Evolutionary conservation across 1,139 yeast genomes (phyloP).

Genomic region (Magnusiomyces tetraspermus): DNA sequence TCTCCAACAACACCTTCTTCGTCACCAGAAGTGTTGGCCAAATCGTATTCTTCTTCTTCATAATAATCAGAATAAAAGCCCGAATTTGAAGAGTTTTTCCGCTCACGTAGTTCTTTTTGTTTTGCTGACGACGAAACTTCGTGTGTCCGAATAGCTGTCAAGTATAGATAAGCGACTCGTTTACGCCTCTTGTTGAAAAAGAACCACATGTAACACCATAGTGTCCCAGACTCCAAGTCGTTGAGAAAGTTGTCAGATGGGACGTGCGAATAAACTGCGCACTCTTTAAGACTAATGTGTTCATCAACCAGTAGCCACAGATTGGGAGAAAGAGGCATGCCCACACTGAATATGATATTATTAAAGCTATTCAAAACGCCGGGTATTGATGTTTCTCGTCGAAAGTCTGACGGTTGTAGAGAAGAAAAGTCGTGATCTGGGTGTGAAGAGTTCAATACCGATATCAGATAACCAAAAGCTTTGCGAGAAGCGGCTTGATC

Average conservation of each 20-base stretch:
- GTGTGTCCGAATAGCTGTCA: slow-evolving; percentile 33
- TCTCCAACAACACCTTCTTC: slow-evolving; percentile 34
- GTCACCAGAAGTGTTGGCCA: slow-evolving; percentile 29
- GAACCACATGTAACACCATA: slow-evolving; percentile 93
- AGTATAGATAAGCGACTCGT: slow-evolving; percentile 76
- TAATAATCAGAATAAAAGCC: slow-evolving; percentile 29
- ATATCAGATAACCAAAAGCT: slow-evolving; percentile 83
- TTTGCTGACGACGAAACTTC: slow-evolving; percentile 23
- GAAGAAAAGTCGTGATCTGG: slow-evolving; percentile 93
- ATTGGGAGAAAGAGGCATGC: slow-evolving; percentile 49
- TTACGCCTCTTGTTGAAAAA: slow-evolving; percentile 83
- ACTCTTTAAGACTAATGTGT: slow-evolving; percentile 72
- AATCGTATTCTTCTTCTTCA: slow-evolving; percentile 43
- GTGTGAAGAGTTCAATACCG: slow-evolving; percentile 81
- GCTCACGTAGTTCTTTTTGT: slow-evolving; percentile 2
- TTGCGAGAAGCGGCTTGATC: slow-evolving; percentile 75
- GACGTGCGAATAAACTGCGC: slow-evolving; percentile 66
- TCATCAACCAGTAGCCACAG: slow-evolving; percentile 84
- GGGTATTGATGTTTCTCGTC: slow-evolving; percentile 41
- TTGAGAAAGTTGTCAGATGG: slow-evolving; percentile 74
- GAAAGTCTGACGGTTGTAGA: slow-evolving; percentile 79
- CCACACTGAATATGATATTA: slow-evolving; percentile 69
- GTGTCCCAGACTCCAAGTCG: slow-evolving; percentile 55
- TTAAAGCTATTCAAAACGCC: slow-evolving; percentile 66
- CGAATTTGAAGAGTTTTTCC: slow-evolving; percentile 1